A percentile compares a stretch with the other conserved stretches of the same genome.
Conservation (phyloP, 2,329 filamentous ascomycete species). For the Ceratocystiopsis brevicomis region DNA sequence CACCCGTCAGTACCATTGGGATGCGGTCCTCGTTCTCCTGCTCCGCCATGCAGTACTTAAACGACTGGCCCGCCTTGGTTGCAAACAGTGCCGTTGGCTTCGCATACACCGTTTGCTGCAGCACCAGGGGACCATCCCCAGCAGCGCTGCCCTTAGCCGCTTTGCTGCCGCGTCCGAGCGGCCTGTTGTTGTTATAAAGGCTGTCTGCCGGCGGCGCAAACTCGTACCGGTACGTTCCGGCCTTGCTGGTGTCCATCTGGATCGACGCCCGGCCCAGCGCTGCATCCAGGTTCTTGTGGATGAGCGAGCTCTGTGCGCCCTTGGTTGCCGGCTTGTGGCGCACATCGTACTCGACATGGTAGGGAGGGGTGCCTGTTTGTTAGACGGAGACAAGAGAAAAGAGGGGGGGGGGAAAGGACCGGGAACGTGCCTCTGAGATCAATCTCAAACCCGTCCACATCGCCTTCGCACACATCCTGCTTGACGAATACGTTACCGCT, state of each 20-base stretch:
- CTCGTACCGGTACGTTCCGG: constrained; percentile 70
- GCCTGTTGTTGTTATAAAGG: constrained; percentile 56
- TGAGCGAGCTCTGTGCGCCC: constrained; percentile 40
- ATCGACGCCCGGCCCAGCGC: constrained; percentile 60
- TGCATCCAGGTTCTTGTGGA: constrained; percentile 55
- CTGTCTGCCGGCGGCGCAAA: constrained; percentile 70
- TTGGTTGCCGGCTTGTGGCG: constrained; percentile 45
- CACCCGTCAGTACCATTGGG: constrained; percentile 65
- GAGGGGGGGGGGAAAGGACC: background rate
- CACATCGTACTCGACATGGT: constrained; percentile 64
- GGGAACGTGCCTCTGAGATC: constrained; percentile 46
- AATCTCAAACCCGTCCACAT: constrained; percentile 76
- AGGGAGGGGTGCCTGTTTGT: constrained; percentile 52
- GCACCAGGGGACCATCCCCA: constrained; percentile 32
- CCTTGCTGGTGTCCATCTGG: constrained; percentile 66
- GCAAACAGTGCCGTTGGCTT: constrained; percentile 67
- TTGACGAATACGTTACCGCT: constrained; percentile 44
- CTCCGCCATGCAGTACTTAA: constrained; percentile 86
- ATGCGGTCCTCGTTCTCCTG: constrained; percentile 69
- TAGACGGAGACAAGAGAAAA: background rate
- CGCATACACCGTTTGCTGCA: constrained; percentile 71
- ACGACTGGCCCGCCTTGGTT: constrained; percentile 65
- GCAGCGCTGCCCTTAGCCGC: background rate
- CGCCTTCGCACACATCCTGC: constrained; percentile 78
- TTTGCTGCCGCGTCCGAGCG: constrained; percentile 8